A percentile compares a stretch with the other conserved stretches of the same genome.
Conservation (phyloP, 345 rosid species). For the Brassica cretica region DNA sequence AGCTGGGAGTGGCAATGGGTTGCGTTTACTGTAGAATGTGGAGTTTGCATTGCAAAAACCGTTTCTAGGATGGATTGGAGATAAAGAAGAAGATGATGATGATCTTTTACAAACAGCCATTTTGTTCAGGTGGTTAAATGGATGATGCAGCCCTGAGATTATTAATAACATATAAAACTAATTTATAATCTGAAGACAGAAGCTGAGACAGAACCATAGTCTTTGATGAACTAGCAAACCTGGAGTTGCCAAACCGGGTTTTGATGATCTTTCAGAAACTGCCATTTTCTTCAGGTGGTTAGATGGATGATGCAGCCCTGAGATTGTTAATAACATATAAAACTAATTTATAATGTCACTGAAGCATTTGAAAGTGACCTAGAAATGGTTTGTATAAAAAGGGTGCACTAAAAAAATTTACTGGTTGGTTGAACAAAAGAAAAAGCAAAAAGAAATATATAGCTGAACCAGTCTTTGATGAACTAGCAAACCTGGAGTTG, state of each 20-base stretch:
- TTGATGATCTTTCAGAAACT: neutral
- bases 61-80: slow-evolving; percentile 43
- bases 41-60: slow-evolving; percentile 62
- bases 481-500: neutral
- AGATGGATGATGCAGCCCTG: neutral
- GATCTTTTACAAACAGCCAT: neutral
- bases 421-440: neutral
- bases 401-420: neutral
- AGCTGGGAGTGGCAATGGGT: slow-evolving; percentile 49
- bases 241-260: no score
- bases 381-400: neutral
- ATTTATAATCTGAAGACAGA: neutral
- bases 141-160: neutral
- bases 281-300: neutral
- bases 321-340: neutral
- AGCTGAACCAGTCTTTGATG: neutral
- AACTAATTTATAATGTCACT: neutral
- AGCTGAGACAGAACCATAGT: no score
- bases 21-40: slow-evolving; percentile 72
- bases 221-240: no score
- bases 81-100: neutral
- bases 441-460: neutral
- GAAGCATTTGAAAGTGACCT: neutral
- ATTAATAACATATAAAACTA: neutral
- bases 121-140: neutral